phyloP scores from a whole-genome alignment of 2,329 filamentous ascomycete genomes.

The Orbilia javanica region DNA sequence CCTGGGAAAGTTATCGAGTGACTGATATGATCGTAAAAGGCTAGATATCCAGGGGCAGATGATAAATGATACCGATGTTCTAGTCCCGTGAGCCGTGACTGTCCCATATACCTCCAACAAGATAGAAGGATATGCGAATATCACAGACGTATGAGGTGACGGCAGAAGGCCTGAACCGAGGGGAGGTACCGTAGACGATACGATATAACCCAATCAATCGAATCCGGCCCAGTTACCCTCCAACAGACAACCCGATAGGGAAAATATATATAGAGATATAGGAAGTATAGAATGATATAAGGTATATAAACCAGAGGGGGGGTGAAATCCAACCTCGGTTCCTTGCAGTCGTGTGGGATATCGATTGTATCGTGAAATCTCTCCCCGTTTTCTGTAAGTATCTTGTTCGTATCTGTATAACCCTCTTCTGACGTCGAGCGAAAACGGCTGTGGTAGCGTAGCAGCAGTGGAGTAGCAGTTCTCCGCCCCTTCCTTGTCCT shows the following conservation, averaged over 20 bases:
- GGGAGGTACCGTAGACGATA: background rate
- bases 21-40: background rate
- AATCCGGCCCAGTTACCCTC: no score
- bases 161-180: background rate
- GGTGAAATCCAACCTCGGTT: slow-evolving; percentile 32
- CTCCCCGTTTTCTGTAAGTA: no score
- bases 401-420: slow-evolving; percentile 13
- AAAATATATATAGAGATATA: background rate
- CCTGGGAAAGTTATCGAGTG: background rate
- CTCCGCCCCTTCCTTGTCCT: slow-evolving; percentile 41
- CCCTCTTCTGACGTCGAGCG: slow-evolving; percentile 34
- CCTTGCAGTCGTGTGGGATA: slow-evolving; percentile 1
- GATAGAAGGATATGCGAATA: background rate
- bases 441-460: background rate
- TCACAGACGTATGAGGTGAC: no score
- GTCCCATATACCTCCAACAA: background rate
- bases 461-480: background rate
- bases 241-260: background rate
- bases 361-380: slow-evolving; percentile 18
- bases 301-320: background rate
- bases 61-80: no score
- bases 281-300: background rate
- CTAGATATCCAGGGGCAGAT: background rate
- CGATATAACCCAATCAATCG: no score
- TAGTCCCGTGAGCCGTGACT: background rate